Evolutionary conservation across 2,329 filamentous ascomycete species (phyloP).

Genomic region (Alternaria hordeiaustralica): DNA sequence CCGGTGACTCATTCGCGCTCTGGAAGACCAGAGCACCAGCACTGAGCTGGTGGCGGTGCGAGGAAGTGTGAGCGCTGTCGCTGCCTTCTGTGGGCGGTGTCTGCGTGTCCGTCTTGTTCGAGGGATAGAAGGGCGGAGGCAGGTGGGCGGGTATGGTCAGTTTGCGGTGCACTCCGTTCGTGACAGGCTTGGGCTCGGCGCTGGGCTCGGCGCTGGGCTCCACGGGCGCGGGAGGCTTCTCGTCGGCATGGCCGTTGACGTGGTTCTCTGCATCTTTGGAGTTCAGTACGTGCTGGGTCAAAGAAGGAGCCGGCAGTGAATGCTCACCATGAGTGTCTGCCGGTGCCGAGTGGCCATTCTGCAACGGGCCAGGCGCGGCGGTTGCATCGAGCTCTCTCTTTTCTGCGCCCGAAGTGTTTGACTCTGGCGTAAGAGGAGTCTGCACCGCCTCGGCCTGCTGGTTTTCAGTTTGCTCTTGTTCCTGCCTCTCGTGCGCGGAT

Average conservation of each 20-base stretch:
- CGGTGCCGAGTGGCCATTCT: slow-evolving; percentile 23
- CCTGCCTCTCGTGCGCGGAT: slow-evolving; percentile 14
- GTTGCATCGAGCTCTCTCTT: slow-evolving; percentile 17
- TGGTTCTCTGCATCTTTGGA: slow-evolving; percentile 1
- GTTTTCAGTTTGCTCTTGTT: slow-evolving; percentile 19
- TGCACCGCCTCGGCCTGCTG: slow-evolving; percentile 16
- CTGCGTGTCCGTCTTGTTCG: slow-evolving; percentile 29
- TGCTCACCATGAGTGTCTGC: slow-evolving; percentile 29
- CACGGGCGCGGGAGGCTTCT: slow-evolving; percentile 4
- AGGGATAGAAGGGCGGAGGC: slow-evolving; percentile 47
- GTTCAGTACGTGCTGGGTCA: background rate
- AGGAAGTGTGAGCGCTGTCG: slow-evolving; percentile 12
- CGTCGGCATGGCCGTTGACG: slow-evolving; percentile 9
- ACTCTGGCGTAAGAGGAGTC: slow-evolving; percentile 39
- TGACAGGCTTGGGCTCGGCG: slow-evolving; percentile 19
- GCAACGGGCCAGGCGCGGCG: slow-evolving; percentile 17
- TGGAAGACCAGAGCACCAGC: slow-evolving; percentile 50
- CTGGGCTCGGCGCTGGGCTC: slow-evolving; percentile 19
- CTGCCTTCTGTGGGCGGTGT: slow-evolving; percentile 30
- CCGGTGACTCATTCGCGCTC: slow-evolving; percentile 46
- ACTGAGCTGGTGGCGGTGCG: slow-evolving; percentile 35
- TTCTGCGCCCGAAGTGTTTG: slow-evolving; percentile 24
- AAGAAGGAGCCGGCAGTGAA: background rate
- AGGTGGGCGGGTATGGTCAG: slow-evolving; percentile 36
- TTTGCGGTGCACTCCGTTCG: slow-evolving; percentile 32